A percentile compares a stretch with the other conserved stretches of the same genome.
Conservation (phyloP, 768 basidiomycete species). For the Krasilnikovozyma curviuscula region DNA sequence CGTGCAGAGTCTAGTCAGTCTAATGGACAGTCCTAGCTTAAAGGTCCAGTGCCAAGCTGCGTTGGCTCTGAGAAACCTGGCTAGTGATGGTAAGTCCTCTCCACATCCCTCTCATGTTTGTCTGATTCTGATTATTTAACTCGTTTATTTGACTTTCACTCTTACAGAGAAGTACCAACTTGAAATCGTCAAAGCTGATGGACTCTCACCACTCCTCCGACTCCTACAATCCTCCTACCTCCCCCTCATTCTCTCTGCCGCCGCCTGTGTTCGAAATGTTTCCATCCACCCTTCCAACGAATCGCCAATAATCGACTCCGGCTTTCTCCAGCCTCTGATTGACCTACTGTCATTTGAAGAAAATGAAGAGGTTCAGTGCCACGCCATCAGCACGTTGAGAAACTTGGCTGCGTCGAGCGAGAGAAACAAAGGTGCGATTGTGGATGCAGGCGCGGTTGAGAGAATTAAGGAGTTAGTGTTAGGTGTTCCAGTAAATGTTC, state of each 20-base stretch:
- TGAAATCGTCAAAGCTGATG: conserved; percentile 91
- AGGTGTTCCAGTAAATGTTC: conserved; percentile 85
- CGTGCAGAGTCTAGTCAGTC: conserved; percentile 72
- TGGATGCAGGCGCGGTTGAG: conserved; percentile 89
- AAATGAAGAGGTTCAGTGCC: conserved; percentile 98
- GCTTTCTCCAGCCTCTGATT: conserved; percentile 88
- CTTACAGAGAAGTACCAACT: conserved; percentile 88
- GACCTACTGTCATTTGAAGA: conserved; percentile 94
- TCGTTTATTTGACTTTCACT: not conserved
- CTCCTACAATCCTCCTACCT: conserved; percentile 91
- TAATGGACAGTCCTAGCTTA: conserved; percentile 93
- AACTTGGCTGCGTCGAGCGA: conserved; percentile 93
- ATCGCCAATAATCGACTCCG: conserved; percentile 95
- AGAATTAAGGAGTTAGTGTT: conserved; percentile 92
- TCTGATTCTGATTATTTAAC: not conserved
- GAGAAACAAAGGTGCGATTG: conserved; percentile 95
- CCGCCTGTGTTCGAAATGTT: conserved; percentile 95
- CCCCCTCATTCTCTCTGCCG: conserved; percentile 90
- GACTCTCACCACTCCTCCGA: conserved; percentile 73
- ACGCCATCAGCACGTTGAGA: conserved; percentile 89
- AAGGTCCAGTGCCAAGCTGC: conserved; percentile 99
- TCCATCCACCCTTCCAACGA: conserved; percentile 98
- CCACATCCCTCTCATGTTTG: not conserved
- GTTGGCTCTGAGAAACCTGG: conserved; percentile 82
- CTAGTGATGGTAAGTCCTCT: conserved; percentile 61